phyloP scores from a whole-genome alignment of 768 basidiomycete species.

The Mycena vulgaris region DNA sequence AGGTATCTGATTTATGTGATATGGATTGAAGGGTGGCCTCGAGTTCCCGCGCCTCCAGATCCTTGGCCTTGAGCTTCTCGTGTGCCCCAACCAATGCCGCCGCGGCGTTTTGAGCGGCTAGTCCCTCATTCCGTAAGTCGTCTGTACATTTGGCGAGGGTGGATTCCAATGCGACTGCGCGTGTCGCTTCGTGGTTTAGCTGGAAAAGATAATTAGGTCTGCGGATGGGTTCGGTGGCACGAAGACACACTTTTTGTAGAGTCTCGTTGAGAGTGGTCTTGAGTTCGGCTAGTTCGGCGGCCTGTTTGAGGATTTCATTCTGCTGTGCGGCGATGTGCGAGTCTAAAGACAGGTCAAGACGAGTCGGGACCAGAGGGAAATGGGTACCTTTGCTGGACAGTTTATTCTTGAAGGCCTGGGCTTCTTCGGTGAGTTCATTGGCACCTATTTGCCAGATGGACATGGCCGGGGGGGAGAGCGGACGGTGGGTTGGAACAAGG shows the following conservation, averaged over 20 bases:
- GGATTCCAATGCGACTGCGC: constrained; percentile 68
- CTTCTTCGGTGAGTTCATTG: constrained; percentile 64
- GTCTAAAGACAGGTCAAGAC: constrained; percentile 50
- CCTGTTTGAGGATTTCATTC: constrained; percentile 59
- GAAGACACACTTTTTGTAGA: constrained; percentile 58
- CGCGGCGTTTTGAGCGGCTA: constrained; percentile 67
- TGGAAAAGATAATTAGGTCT: constrained; percentile 44
- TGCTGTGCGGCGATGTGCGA: constrained; percentile 64
- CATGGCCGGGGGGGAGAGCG: constrained; percentile 52
- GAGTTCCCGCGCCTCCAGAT: constrained; percentile 67
- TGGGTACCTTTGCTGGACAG: constrained; percentile 64
- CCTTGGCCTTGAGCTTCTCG: constrained; percentile 66
- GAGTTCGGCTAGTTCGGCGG: constrained; percentile 60
- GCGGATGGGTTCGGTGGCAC: constrained; percentile 3
- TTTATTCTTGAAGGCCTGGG: constrained; percentile 63
- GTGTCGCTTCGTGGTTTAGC: constrained; percentile 72
- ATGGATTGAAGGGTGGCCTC: constrained; percentile 70
- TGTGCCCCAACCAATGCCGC: constrained; percentile 63
- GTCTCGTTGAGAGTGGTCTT: constrained; percentile 60
- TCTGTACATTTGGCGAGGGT: constrained; percentile 65
- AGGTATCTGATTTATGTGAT: constrained; percentile 67
- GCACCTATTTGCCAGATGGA: constrained; percentile 63
- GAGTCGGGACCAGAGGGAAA: constrained; percentile 28
- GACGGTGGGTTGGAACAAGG: neutral
- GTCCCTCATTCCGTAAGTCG: constrained; percentile 70